These are phyloP conservation scores for Leccinum broughii DNA, from an alignment of 768 basidiomycete genomes.

Conservation along the genomic window DNA sequence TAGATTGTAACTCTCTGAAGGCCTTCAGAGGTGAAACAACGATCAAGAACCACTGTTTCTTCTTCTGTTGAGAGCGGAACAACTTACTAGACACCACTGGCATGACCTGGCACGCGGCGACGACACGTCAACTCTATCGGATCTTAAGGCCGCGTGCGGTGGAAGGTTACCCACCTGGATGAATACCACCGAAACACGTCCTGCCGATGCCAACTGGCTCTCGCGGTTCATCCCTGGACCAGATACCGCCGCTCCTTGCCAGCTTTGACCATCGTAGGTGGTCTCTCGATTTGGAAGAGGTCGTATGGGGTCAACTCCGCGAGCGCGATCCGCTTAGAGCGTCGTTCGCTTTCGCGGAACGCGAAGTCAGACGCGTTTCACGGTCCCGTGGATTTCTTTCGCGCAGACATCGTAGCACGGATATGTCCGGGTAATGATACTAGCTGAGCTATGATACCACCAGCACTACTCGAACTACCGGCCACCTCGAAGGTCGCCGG, in stretches of 20 bases:
- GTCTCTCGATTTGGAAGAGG: slow-evolving; percentile 33
- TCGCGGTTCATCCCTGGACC: neutral
- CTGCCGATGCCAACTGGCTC: neutral
- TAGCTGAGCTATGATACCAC: slow-evolving; percentile 1
- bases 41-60: neutral
- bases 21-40: neutral
- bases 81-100: neutral
- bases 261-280: slow-evolving; percentile 12
- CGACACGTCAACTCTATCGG: neutral
- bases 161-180: neutral
- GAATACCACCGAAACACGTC: neutral
- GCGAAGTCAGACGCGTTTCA: slow-evolving; percentile 22
- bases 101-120: neutral
- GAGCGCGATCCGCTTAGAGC: slow-evolving; percentile 25
- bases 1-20: neutral
- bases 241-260: neutral
- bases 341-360: slow-evolving; percentile 32
- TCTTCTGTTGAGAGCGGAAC: neutral
- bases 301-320: slow-evolving; percentile 30
- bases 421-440: neutral
- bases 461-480: neutral
- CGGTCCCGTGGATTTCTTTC: neutral
- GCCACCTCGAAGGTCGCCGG: neutral
- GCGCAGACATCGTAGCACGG: neutral
- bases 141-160: neutral